Base-by-base conservation (phyloP, 2,329 filamentous ascomycete species). In the Colletotrichum sp. region DNA sequence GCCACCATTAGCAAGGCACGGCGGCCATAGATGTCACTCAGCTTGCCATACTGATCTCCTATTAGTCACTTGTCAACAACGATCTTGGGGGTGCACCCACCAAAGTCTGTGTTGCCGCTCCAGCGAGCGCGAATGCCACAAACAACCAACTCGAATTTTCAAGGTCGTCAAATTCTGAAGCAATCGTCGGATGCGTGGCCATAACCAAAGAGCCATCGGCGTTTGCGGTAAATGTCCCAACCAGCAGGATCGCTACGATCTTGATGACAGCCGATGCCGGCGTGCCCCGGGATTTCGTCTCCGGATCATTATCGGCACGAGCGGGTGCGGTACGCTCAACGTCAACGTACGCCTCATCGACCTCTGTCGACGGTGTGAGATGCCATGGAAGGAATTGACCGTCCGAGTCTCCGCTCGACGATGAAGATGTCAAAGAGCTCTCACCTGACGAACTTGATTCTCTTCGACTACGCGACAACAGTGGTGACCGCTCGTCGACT, bases 121-220 rank as follows among this genome's bases (percentile, higher is more conserved):
- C 79, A 2, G 81, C 81, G 1, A 83, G 75, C 24, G 77, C 80
- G 64, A 82, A 83, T 5, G 79, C 77, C 1, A 80, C 80, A 13
- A 82, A 79, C 1, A 83, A 63, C 82, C 90, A 91, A 72, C 87
- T 90, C 5, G 90, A 91, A 66, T 89, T 86, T 18, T 86, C 86
- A 6, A 93, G 78, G 38, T 86, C 85, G 67, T 88, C 83, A 76
- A 93, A 93, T 68, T 92, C 88, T 12, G 90, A 93, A 0, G 90
- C 88, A 66, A 93, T 91, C 5, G 84, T 85, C 1, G 89, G 88
- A 72, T 93, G 90, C 0, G 92, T 93, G 0, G 93, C 92, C 36
- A 95, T 83, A 0, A 95, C 87, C 0, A 95, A 83, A 2, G 91
- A 92, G 0, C 84, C 83, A 78, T 95, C 93, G 18, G 90, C 88